Base-by-base conservation (phyloP, 2,329 filamentous ascomycete species). In the Pseudogymnoascus sp. region DNA sequence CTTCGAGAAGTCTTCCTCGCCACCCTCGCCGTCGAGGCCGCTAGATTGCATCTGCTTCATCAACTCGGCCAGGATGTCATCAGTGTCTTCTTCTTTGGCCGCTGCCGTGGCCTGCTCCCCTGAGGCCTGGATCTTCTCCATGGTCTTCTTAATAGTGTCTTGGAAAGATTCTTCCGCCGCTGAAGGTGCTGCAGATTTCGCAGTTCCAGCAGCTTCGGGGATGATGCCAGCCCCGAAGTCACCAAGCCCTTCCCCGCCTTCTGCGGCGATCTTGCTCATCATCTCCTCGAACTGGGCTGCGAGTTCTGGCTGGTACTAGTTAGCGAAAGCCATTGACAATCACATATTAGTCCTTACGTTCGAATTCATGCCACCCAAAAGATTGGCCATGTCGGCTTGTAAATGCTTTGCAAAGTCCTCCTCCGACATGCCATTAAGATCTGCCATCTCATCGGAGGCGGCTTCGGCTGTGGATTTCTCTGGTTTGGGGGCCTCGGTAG, bases 111-210 rank as follows among this genome's bases (percentile, higher is more conserved):
- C 93, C 69, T 92, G 88, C 43, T 93, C 88, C 1, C 90, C 92
- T 0, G 92, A 96, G 36, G 85, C 85, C 72, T 96, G 90, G 92
- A 99, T 96, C 60, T 95, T 89, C 77, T 96, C 91, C 90, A 99
- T 97, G 0, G 95, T 98, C 70, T 87, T 87, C 66, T 89, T 87
- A 71, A 99, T 98, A 0, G 91, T 96, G 65, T 96, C 92, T 73
- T 96, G 92, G 76, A 99, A 99, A 0, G 83, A 85, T 57, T 87
- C 85, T 43, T 90, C 87, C 41, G 79, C 68, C 1, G 72, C 65
- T 31, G 74, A 66, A 25, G 71, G 63, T 16, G 73, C 66, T 4
- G 74, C 61, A 31, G 68, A 28, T 31, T 65, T 64, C 60, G 65
- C 62, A 2, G 72, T 48, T 1, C 68, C 63, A 62, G 34, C 60